Conservation (phyloP, 306 rosid species). For the Malus asiatica region DNA sequence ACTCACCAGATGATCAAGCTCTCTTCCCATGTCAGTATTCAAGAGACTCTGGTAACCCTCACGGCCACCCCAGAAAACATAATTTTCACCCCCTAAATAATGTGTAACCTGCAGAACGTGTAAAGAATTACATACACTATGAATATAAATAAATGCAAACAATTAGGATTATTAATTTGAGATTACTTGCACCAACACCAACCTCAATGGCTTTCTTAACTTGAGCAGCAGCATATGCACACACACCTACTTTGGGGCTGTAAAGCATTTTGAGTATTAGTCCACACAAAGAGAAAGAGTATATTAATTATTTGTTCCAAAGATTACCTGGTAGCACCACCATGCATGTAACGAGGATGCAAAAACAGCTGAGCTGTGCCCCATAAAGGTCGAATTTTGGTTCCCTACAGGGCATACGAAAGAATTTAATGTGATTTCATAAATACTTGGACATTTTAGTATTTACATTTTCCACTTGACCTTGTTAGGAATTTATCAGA, state of each 20-base stretch:
- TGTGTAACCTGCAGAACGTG: slow-evolving; percentile 67
- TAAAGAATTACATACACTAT: slow-evolving; percentile 13
- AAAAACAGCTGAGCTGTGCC: slow-evolving; percentile 90
- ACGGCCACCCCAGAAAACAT: slow-evolving; percentile 98
- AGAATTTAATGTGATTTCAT: too few species aligned
- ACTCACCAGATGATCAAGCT: slow-evolving; percentile 83
- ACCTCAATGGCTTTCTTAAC: slow-evolving; percentile 99
- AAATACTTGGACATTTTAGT: neutral
- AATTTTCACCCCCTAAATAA: slow-evolving; percentile 87
- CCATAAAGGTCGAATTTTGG: slow-evolving; percentile 70
- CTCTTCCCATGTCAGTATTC: slow-evolving; percentile 97
- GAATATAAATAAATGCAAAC: neutral
- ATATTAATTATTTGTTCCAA: neutral
- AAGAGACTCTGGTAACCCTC: slow-evolving; percentile 90
- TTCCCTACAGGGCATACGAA: slow-evolving; percentile 36
- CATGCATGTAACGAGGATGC: slow-evolving; percentile 99
- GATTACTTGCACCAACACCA: slow-evolving; percentile 9
- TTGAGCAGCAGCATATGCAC: slow-evolving; percentile 96
- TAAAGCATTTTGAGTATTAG: slow-evolving; percentile 22
- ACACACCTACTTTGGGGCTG: slow-evolving; percentile 81
- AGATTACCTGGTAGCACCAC: slow-evolving; percentile 86
- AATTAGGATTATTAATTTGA: neutral
- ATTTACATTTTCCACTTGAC: neutral
- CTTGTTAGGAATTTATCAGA: neutral
- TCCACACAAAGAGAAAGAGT: slow-evolving; percentile 2